These are phyloP conservation scores for Suhomyces sp. DNA, from an alignment of 805 yeast genomes.

Conservation along the genomic window DNA sequence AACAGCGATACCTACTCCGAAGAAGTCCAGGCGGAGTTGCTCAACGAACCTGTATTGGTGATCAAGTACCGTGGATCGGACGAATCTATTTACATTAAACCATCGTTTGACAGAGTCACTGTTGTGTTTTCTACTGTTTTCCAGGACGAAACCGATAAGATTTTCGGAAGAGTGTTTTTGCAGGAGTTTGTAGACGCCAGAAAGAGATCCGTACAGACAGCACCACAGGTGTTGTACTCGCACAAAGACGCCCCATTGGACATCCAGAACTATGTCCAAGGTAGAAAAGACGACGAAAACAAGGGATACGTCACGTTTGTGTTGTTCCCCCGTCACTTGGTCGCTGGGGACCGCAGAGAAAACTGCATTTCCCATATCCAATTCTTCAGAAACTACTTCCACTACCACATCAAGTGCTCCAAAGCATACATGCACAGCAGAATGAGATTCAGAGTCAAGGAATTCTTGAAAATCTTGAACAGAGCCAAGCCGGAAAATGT, in stretches of 20 bases:
- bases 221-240: conserved; percentile 94
- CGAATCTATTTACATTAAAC: conserved; percentile 86
- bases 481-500: conserved; percentile 94
- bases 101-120: conserved; percentile 94
- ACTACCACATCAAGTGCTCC: conserved; percentile 96
- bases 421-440: conserved; percentile 98
- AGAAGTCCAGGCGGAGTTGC: conserved; percentile 41
- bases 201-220: conserved; percentile 91
- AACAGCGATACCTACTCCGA: conserved; percentile 43
- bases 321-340: conserved; percentile 76
- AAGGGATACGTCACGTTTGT: conserved; percentile 64
- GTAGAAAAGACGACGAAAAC: conserved; percentile 43
- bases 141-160: conserved; percentile 94
- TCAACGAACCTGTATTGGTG: conserved; percentile 57
- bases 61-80: conserved; percentile 82
- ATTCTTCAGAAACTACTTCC: conserved; percentile 93
- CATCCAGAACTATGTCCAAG: conserved; percentile 38
- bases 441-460: conserved; percentile 94
- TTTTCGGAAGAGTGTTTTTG: conserved; percentile 82
- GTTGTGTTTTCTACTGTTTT: conserved; percentile 92
- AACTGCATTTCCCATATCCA: conserved; percentile 89
- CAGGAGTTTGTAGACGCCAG: conserved; percentile 97
- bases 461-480: conserved; percentile 91
- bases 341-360: conserved; percentile 64
- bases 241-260: conserved; percentile 93